A percentile compares a stretch with the other conserved stretches of the same genome.
These are phyloP conservation scores for Ogataea dorogensis DNA, from an alignment of 805 yeast species.

Conservation along the genomic window DNA sequence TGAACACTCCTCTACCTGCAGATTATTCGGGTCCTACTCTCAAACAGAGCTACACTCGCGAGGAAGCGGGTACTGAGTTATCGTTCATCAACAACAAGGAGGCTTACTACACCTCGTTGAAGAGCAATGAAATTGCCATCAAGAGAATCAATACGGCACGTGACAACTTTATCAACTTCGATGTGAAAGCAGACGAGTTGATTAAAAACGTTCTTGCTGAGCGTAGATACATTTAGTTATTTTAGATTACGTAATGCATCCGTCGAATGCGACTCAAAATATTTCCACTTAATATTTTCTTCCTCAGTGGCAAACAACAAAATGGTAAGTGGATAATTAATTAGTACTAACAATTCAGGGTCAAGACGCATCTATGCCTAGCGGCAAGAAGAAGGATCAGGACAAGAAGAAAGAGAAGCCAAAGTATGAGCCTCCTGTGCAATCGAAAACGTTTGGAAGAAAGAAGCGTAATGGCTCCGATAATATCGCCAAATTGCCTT, in stretches of 20 bases:
- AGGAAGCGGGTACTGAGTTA: constrained; percentile 26
- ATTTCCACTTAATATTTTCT: constrained; percentile 4
- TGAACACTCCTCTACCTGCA: constrained; percentile 26
- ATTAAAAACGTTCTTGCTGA: constrained; percentile 19
- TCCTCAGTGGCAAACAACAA: constrained; percentile 15
- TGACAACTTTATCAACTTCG: constrained; percentile 18
- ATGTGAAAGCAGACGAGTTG: constrained; percentile 16
- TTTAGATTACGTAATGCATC: constrained; percentile 3
- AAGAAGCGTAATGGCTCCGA: constrained; percentile 93
- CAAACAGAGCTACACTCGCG: constrained; percentile 17
- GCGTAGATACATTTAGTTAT: constrained; percentile 9
- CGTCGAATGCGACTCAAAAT: constrained; percentile 3
- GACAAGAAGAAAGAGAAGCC: constrained; percentile 77
- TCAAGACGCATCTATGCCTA: constrained; percentile 37
- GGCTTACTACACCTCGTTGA: constrained; percentile 15
- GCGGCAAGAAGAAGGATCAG: constrained; percentile 34
- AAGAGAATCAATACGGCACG: constrained; percentile 23
- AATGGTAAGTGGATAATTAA: constrained; percentile 14
- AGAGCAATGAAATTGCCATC: constrained; percentile 18
- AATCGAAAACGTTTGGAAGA: constrained; percentile 80
- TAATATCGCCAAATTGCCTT: constrained; percentile 69
- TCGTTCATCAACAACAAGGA: constrained; percentile 24
- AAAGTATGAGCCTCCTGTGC: constrained; percentile 98
- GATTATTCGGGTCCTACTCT: constrained; percentile 26
- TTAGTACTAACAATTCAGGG: constrained; percentile 26